Evolutionary conservation across 2,329 filamentous ascomycete genomes (phyloP), one percentile per base, ranked within the genome.

Genomic region (Aplosporella prunicola): DNA sequence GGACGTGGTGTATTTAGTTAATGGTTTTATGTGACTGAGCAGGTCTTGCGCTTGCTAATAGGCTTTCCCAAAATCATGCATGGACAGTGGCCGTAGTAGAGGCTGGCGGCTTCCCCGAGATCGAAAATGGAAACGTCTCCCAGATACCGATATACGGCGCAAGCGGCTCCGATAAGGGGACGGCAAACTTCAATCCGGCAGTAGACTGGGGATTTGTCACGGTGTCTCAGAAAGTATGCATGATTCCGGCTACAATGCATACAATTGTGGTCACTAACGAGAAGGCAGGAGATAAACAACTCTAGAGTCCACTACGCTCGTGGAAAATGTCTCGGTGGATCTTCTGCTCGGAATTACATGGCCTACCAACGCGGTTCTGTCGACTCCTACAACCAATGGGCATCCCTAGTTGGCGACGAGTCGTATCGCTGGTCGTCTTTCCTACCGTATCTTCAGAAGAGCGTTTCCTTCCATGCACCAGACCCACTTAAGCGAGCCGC

Each of bases 21-120:
- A n/a, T n/a, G n/a, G n/a, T n/a, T n/a, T n/a, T n/a, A n/a, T n/a
- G n/a, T n/a, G n/a, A n/a, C n/a, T n/a, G n/a, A n/a, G n/a, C n/a
- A n/a, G n/a, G n/a, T n/a, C n/a, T n/a, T n/a, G n/a, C n/a, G n/a
- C n/a, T n/a, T n/a, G n/a, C n/a, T n/a, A n/a, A n/a, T n/a, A n/a
- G n/a, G n/a, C n/a, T n/a, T n/a, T n/a, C n/a, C n/a, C n/a, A n/a
- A n/a, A n/a, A n/a, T n/a, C n/a, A n/a, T n/a, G n/a, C n/a, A n/a
- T n/a, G n/a, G n/a, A n/a, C n/a, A n/a, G n/a, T n/a, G n/a, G 53
- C 51, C 3, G 47, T 57, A 3, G 40, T 57, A 18, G 53, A 53
- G 24, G 50, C 52, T 13, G 52, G 53, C 5, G 44, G 46, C 2
- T 39, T 50, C 7, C 51, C 50, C 27, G 51, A 55, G 31, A 20